Evolutionary conservation across 768 basidiomycete genomes (phyloP).

Genomic region (Roridomyces roridus): DNA sequence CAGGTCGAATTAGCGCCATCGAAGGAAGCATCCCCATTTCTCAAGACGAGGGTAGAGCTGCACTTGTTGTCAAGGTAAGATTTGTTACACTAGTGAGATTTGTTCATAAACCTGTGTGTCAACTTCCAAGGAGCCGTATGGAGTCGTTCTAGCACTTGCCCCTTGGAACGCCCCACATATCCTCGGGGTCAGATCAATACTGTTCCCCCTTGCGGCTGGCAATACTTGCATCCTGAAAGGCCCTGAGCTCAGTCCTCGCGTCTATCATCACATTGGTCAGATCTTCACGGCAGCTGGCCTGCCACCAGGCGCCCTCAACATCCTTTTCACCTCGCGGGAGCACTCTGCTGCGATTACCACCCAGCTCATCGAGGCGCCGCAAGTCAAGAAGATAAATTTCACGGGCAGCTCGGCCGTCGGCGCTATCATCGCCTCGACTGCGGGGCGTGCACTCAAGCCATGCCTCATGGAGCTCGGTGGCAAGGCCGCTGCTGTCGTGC

Average conservation of each 20-base stretch:
- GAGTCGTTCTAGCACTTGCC: slow-evolving; percentile 20
- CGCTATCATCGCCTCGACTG: slow-evolving; percentile 62
- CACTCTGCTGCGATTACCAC: slow-evolving; percentile 61
- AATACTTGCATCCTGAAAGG: slow-evolving; percentile 68
- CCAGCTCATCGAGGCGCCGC: slow-evolving; percentile 48
- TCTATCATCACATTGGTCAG: slow-evolving; percentile 14
- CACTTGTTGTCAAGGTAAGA: slow-evolving; percentile 19
- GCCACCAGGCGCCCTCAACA: slow-evolving; percentile 67
- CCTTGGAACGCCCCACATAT: slow-evolving; percentile 26
- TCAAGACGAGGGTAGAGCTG: slow-evolving; percentile 13
- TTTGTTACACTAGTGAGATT: too few relatives aligned
- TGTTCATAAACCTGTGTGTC: too few relatives aligned
- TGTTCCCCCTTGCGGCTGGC: slow-evolving; percentile 37
- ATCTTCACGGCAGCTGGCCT: slow-evolving; percentile 45
- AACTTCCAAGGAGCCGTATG: slow-evolving; percentile 25
- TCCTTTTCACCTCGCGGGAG: slow-evolving; percentile 58
- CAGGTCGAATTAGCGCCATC: slow-evolving; percentile 15
- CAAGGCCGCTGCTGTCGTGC: slow-evolving; percentile 54
- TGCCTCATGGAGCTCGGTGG: slow-evolving; percentile 68
- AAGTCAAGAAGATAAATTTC: slow-evolving; percentile 61
- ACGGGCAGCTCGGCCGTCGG: slow-evolving; percentile 69
- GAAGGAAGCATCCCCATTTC: slow-evolving; percentile 15
- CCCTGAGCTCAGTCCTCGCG: slow-evolving; percentile 60
- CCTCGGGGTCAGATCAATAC: slow-evolving; percentile 11
- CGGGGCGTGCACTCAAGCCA: slow-evolving; percentile 68